These are phyloP conservation scores for Ashbya aceris DNA, from an alignment of 1,139 yeast species.

Conservation along the genomic window DNA sequence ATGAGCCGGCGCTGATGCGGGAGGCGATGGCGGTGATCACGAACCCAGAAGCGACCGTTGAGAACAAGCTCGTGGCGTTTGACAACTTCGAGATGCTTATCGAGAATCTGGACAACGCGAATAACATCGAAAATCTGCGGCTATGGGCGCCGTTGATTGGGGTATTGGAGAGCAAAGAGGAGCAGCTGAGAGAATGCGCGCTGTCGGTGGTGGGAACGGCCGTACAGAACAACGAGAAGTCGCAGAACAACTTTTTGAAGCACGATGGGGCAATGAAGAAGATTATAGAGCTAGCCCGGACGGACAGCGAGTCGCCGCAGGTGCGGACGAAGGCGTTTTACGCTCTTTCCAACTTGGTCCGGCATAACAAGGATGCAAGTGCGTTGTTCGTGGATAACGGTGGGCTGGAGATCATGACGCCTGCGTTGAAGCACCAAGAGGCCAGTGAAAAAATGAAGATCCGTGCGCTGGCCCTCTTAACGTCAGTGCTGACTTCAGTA, in stretches of 20 bases:
- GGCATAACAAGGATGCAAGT: constrained; percentile 58
- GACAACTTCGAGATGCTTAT: constrained; percentile 92
- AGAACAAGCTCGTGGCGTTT: constrained; percentile 63
- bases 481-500: constrained; percentile 49
- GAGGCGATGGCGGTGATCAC: constrained; percentile 56
- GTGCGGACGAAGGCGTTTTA: constrained; percentile 58
- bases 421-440: constrained; percentile 18
- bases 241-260: constrained; percentile 57
- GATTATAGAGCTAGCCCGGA: constrained; percentile 36
- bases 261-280: constrained; percentile 41
- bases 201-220: constrained; percentile 83
- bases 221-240: constrained; percentile 74
- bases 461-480: constrained; percentile 47
- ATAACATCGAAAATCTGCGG: constrained; percentile 73
- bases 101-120: constrained; percentile 91
- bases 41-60: constrained; percentile 54
- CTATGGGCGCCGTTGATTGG: constrained; percentile 66
- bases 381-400: constrained; percentile 41
- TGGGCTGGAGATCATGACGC: constrained; percentile 53
- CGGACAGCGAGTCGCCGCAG: constrained; percentile 27
- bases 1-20: constrained; percentile 79
- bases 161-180: constrained; percentile 39
- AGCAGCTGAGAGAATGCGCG: constrained; percentile 46
- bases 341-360: constrained; percentile 66
- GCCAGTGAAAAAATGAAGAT: constrained; percentile 37